Conservation (phyloP, 495 filamentous ascomycete species). For the Penicillium pulvis region DNA sequence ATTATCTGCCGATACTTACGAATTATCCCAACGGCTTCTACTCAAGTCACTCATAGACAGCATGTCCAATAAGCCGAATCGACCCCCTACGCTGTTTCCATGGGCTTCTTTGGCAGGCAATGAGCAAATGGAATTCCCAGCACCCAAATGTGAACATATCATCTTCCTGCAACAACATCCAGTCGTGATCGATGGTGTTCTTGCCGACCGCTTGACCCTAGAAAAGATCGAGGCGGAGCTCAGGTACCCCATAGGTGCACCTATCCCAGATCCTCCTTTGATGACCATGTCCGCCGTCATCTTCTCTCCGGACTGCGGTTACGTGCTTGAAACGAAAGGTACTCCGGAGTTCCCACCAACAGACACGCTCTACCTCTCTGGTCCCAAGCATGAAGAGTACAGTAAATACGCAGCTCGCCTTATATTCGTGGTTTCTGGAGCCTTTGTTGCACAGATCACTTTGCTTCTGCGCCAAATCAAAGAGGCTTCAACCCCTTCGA, state of each 20-base stretch:
- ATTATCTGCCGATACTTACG: constrained; percentile 64
- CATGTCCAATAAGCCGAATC: constrained; percentile 61
- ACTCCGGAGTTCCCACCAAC: constrained; percentile 67
- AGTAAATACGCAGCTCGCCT: constrained; percentile 65
- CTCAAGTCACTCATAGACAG: constrained; percentile 68
- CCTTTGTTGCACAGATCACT: constrained; percentile 69
- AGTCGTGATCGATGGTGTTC: constrained; percentile 36
- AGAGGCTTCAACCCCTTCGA: constrained; percentile 92
- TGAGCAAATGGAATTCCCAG: constrained; percentile 57
- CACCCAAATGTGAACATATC: constrained; percentile 85
- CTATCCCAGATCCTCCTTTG: constrained; percentile 63
- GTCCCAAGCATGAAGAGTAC: constrained; percentile 77
- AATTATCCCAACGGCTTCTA: constrained; percentile 65
- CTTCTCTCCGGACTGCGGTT: constrained; percentile 93
- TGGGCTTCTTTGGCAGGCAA: constrained; percentile 64
- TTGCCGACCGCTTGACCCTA: constrained; percentile 47
- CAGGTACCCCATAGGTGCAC: constrained; percentile 80
- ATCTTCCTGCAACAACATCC: constrained; percentile 84
- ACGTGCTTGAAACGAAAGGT: constrained; percentile 86
- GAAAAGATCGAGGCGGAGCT: constrained; percentile 80
- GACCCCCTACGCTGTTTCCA: constrained; percentile 54
- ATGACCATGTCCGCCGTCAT: constrained; percentile 82
- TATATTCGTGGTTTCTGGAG: constrained; percentile 64
- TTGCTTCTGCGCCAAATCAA: constrained; percentile 84
- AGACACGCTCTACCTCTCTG: constrained; percentile 68